Evolutionary conservation across 2,329 filamentous ascomycete species (phyloP).

Genomic region (Cladophialophora carrionii): DNA sequence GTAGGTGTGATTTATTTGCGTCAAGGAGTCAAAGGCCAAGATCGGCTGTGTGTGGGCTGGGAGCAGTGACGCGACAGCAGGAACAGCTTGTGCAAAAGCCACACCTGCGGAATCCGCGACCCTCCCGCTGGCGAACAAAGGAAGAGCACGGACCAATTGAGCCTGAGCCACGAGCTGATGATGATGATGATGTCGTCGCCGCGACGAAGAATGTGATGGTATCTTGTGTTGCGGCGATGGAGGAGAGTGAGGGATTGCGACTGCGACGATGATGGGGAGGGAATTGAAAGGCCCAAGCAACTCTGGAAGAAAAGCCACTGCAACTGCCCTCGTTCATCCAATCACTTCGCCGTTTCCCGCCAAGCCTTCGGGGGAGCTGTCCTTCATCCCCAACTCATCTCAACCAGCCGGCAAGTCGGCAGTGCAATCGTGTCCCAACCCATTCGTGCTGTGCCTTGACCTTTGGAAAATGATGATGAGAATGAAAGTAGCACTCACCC

Average conservation of each 20-base stretch:
- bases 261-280: slow-evolving; percentile 30
- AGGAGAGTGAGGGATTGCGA: slow-evolving; percentile 22
- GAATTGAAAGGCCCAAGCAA: slow-evolving; percentile 23
- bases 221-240: slow-evolving; percentile 22
- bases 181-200: slow-evolving; percentile 20
- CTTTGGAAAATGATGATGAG: neutral
- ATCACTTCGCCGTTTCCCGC: slow-evolving; percentile 3
- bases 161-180: slow-evolving; percentile 16
- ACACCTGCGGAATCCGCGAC: slow-evolving; percentile 11
- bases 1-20: neutral
- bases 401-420: neutral
- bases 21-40: slow-evolving; percentile 6
- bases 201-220: slow-evolving; percentile 24
- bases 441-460: neutral
- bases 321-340: slow-evolving; percentile 11
- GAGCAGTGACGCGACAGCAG: slow-evolving; percentile 25
- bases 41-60: slow-evolving; percentile 17
- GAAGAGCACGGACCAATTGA: slow-evolving; percentile 24
- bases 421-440: neutral
- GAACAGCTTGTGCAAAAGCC: slow-evolving; percentile 11
- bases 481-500: slow-evolving; percentile 2
- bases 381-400: slow-evolving; percentile 5
- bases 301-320: slow-evolving; percentile 18
- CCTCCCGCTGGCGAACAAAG: slow-evolving; percentile 8
- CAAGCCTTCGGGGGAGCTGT: slow-evolving; percentile 15